Base-by-base conservation (phyloP, 805 yeast species). In the Suhomyces sp. region DNA sequence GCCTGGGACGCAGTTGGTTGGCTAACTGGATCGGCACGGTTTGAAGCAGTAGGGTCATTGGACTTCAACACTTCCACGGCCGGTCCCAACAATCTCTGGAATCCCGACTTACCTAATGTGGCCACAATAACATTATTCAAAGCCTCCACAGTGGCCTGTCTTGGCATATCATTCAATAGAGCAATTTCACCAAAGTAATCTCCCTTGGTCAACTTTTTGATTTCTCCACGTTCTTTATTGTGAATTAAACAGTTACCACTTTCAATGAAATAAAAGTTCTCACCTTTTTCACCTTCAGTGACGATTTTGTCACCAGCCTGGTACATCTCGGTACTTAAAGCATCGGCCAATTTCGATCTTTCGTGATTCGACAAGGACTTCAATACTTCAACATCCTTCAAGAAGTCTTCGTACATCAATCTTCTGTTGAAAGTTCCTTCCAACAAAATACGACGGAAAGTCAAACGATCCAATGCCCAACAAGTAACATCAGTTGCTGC, bases 121-220 rank as follows among this genome's bases (percentile, higher is more conserved):
- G 96, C 98, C 40, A 92, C 96, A 63, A 88, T 88, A 27, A 94
- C 85, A 42, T 78, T 77, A 48, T 86, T 81, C 15, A 79, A 74
- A 1, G 97, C 97, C 49, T 79, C 83, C 38, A 94, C 94, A 5
- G 97, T 87, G 31, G 99, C 99, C 67, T 89, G 94, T 71, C 99
- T 84, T 56, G 98, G 98, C 54, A 85, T 76, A 67, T 94, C 97
- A 63, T 92, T 88, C 61, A 94, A 78, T 61, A 94, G 77, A 3
- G 99, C 98, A 57, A 94, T 85, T 73, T 94, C 99, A 59, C 99
- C 99, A 70, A 94, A 94, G 73, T 94, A 94, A 68, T 88, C 96
- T 57, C 97, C 97, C 63, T 87, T 84, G 46, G 79, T 72, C 54
- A 90, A 77, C 13, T 74, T 74, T 22, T 78, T 80, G 33, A 91